A percentile compares a stretch with the other conserved stretches of the same genome.
Evolutionary conservation across 108 stramenopile genomes (phyloP).

Genomic region (Nitzschia sp.): DNA sequence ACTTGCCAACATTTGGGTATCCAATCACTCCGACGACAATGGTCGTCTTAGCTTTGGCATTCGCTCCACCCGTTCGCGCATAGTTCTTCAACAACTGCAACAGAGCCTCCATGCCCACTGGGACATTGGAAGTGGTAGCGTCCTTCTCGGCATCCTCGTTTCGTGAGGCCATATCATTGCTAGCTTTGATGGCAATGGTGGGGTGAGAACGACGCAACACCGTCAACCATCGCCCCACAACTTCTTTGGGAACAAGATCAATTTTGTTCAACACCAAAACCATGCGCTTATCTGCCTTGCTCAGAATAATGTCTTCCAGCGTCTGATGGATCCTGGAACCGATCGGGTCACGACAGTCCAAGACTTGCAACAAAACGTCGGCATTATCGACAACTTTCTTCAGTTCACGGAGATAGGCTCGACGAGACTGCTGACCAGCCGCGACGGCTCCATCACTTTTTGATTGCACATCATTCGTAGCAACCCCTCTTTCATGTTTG

Average conservation of each 20-base stretch:
- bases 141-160: slow-evolving; percentile 44
- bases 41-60: slow-evolving; percentile 79
- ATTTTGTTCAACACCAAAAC: slow-evolving; percentile 99
- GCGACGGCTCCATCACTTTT: slow-evolving; percentile 47
- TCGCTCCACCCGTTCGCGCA: slow-evolving; percentile 73
- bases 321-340: slow-evolving; percentile 89
- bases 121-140: slow-evolving; percentile 54
- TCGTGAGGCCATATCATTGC: slow-evolving; percentile 53
- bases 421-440: slow-evolving; percentile 68
- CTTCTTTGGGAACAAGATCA: slow-evolving; percentile 96
- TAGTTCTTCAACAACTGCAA: slow-evolving; percentile 98
- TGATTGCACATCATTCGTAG: not conserved
- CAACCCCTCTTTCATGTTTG: slow-evolving; percentile 23
- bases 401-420: slow-evolving; percentile 92
- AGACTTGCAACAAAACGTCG: slow-evolving; percentile 96
- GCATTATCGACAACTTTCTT: slow-evolving; percentile 95
- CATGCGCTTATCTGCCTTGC: slow-evolving; percentile 90
- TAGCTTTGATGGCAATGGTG: slow-evolving; percentile 96
- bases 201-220: slow-evolving; percentile 81
- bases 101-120: slow-evolving; percentile 94
- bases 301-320: slow-evolving; percentile 87
- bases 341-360: slow-evolving; percentile 98
- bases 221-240: slow-evolving; percentile 91
- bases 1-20: slow-evolving; percentile 94
- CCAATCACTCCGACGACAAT: slow-evolving; percentile 91